phyloP scores from a whole-genome alignment of 1,284 basidiomycete species.

The Ceratobasidium sp. region DNA sequence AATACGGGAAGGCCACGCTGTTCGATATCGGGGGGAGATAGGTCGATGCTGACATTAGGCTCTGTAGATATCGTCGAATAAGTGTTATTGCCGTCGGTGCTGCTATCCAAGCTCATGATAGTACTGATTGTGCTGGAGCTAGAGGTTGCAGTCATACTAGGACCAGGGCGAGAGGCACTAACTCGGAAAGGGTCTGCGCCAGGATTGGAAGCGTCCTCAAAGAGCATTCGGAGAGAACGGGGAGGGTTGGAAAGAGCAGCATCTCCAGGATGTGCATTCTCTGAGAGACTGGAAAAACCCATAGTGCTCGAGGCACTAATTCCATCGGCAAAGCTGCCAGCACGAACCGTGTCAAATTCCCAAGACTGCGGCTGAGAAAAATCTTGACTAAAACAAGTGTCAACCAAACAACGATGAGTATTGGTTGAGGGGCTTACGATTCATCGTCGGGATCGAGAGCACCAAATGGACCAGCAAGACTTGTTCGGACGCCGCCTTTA shows the following conservation, averaged over 20 bases:
- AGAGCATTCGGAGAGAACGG: slow-evolving; percentile 75
- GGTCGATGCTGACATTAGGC: slow-evolving; percentile 26
- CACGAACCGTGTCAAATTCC: slow-evolving; percentile 82
- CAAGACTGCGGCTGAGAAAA: slow-evolving; percentile 57
- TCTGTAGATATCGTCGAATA: slow-evolving; percentile 23
- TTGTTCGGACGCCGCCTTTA: slow-evolving; percentile 82
- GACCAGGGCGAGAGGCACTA: slow-evolving; percentile 10
- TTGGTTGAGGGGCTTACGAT: slow-evolving; percentile 11
- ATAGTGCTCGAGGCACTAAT: slow-evolving; percentile 20
- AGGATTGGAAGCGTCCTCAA: slow-evolving; percentile 67
- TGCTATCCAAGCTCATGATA: slow-evolving; percentile 21
- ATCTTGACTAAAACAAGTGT: slow-evolving; percentile 19
- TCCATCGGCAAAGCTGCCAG: slow-evolving; percentile 48
- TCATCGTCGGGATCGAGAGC: slow-evolving; percentile 41
- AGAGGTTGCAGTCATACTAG: neutral
- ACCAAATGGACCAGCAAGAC: slow-evolving; percentile 65
- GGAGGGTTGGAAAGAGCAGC: slow-evolving; percentile 58
- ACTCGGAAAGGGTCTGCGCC: slow-evolving; percentile 40
- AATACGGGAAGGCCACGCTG: slow-evolving; percentile 4
- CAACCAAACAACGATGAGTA: slow-evolving; percentile 49
- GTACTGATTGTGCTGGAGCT: slow-evolving; percentile 29
- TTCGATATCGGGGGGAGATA: neutral
- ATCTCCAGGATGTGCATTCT: slow-evolving; percentile 14
- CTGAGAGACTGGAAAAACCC: slow-evolving; percentile 12
- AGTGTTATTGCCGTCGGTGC: slow-evolving; percentile 12